Percentiles rank a stretch among this genome's conserved stretches.
These are phyloP conservation scores for Didymosphaeria variabile DNA, from an alignment of 2,329 filamentous ascomycete genomes.

Conservation along the genomic window DNA sequence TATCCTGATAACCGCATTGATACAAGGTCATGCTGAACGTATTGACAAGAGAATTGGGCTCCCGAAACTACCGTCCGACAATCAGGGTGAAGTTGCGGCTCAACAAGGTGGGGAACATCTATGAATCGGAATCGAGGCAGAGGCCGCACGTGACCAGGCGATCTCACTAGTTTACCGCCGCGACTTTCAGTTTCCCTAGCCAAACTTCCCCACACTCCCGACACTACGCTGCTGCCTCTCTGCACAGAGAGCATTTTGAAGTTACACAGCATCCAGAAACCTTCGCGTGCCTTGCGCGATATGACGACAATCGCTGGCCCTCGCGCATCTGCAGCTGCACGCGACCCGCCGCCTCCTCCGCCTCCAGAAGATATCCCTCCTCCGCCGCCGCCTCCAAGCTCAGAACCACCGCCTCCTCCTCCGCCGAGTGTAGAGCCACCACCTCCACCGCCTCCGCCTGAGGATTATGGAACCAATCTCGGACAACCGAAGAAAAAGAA, in stretches of 20 bases:
- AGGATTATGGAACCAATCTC: constrained; percentile 37
- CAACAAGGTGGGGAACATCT: not conserved
- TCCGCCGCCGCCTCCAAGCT: constrained; percentile 51
- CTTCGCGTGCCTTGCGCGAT: not conserved
- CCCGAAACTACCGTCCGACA: not conserved
- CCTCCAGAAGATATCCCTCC: constrained; percentile 46
- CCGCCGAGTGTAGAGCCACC: constrained; percentile 25
- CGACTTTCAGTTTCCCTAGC: not conserved
- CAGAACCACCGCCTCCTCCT: constrained; percentile 30
- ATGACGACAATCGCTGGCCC: constrained; percentile 21
- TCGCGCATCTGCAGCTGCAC: constrained; percentile 17
- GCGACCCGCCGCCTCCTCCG: constrained; percentile 40
- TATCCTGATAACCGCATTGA: not conserved
- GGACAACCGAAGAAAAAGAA: constrained; percentile 61
- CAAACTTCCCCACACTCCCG: not conserved
- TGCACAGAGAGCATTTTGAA: not conserved
- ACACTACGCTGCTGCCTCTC: not conserved
- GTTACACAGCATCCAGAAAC: not conserved
- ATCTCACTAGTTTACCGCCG: constrained; percentile 6
- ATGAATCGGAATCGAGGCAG: not conserved
- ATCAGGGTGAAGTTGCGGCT: not conserved
- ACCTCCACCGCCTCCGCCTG: constrained; percentile 34
- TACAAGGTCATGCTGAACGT: not conserved
- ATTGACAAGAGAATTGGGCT: not conserved
- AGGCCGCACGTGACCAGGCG: constrained; percentile 28